These are phyloP conservation scores for Cutaneotrichosporon dermatis DNA, from an alignment of 1,284 basidiomycete species.

Conservation along the genomic window DNA sequence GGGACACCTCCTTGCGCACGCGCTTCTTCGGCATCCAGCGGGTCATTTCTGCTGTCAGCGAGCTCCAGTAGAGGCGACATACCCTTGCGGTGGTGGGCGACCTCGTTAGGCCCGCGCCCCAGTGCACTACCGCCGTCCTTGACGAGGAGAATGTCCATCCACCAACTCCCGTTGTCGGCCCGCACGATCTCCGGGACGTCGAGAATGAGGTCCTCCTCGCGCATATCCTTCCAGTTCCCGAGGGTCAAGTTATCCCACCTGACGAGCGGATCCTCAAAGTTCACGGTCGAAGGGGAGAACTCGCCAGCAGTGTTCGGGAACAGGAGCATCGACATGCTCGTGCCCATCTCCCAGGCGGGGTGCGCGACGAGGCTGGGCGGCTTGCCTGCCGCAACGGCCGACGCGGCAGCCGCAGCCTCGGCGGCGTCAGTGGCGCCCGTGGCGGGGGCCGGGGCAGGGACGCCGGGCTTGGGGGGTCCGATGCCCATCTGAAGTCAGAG, in stretches of 20 bases:
- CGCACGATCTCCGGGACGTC: slow-evolving; percentile 71
- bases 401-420: slow-evolving; percentile 8
- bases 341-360: slow-evolving; percentile 46
- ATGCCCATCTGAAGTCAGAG: slow-evolving; percentile 1
- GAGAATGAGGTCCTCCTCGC: slow-evolving; percentile 63
- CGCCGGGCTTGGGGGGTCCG: not conserved
- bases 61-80: slow-evolving; percentile 37
- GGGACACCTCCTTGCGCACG: slow-evolving; percentile 74
- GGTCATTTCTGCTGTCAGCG: slow-evolving; percentile 63
- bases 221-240: slow-evolving; percentile 69
- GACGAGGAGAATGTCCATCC: slow-evolving; percentile 79
- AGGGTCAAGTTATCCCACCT: slow-evolving; percentile 76
- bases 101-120: slow-evolving; percentile 58
- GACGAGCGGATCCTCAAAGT: slow-evolving; percentile 40
- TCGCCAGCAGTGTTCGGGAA: slow-evolving; percentile 56
- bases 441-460: not conserved
- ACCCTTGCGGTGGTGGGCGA: slow-evolving; percentile 79
- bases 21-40: slow-evolving; percentile 71
- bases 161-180: slow-evolving; percentile 65
- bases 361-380: not conserved
- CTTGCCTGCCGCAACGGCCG: slow-evolving; percentile 1
- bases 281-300: slow-evolving; percentile 50
- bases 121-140: slow-evolving; percentile 57
- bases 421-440: not conserved
- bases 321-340: slow-evolving; percentile 60